A percentile compares a stretch with the other conserved stretches of the same genome.
These are phyloP conservation scores for Heliophila coronopifolia DNA, from an alignment of 441 rosid genomes.

Conservation along the genomic window DNA sequence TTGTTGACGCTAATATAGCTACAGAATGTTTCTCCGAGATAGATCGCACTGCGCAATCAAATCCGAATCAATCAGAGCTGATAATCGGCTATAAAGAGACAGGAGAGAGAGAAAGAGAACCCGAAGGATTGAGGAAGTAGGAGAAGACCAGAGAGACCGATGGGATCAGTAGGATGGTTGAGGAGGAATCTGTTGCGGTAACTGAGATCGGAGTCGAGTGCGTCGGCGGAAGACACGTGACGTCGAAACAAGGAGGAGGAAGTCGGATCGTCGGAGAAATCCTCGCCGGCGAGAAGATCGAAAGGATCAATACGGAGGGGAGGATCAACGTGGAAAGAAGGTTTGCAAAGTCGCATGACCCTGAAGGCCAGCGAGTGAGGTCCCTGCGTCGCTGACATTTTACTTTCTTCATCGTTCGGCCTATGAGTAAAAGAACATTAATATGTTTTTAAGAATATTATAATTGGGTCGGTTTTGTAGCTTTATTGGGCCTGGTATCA, in stretches of 20 bases:
- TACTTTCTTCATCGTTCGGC: no score
- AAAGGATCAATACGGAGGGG: constrained; percentile 74
- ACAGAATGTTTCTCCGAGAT: constrained; percentile 87
- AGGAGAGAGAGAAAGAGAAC: constrained; percentile 13
- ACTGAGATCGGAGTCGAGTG: constrained; percentile 55
- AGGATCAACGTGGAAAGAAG: constrained; percentile 74
- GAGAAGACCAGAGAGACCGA: constrained; percentile 88
- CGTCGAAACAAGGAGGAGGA: constrained; percentile 53
- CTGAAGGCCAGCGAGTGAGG: constrained; percentile 93
- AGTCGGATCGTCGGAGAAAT: constrained; percentile 68
- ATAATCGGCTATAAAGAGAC: background rate
- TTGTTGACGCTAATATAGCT: constrained; percentile 92
- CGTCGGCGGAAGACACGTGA: constrained; percentile 28
- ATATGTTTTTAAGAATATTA: no score
- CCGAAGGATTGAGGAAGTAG: constrained; percentile 96
- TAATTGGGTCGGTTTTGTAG: no score
- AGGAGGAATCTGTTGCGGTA: constrained; percentile 58
- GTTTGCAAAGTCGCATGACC: constrained; percentile 92
- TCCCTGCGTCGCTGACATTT: no score
- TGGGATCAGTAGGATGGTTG: constrained; percentile 60
- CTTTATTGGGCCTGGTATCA: no score
- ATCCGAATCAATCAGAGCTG: background rate
- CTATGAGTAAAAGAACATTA: no score
- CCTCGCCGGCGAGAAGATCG: constrained; percentile 87
- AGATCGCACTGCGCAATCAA: constrained; percentile 55